Percentiles rank a stretch among this genome's conserved stretches.
These are phyloP conservation scores for Fusarium praegraminearum DNA, from an alignment of 2,329 filamentous ascomycete species.

Conservation along the genomic window DNA sequence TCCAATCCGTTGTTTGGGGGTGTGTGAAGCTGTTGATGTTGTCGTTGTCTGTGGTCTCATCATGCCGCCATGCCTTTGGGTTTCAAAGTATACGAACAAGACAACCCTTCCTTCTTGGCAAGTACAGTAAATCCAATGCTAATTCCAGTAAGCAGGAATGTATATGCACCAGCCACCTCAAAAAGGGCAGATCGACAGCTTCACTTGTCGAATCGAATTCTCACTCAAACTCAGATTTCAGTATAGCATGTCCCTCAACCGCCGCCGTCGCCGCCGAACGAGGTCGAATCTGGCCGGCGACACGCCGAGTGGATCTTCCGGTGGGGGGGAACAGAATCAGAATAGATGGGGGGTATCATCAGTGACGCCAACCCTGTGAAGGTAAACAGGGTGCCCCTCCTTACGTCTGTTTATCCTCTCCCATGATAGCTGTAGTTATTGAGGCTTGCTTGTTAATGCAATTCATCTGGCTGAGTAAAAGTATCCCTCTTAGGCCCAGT, in stretches of 20 bases:
- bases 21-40: slow-evolving; percentile 18
- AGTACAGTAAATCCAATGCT: not conserved
- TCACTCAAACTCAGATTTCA: slow-evolving; percentile 33
- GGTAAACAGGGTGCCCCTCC: slow-evolving; percentile 35
- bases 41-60: slow-evolving; percentile 8
- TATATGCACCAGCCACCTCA: slow-evolving; percentile 13
- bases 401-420: slow-evolving; percentile 16
- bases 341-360: slow-evolving; percentile 19
- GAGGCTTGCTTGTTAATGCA: slow-evolving; percentile 14
- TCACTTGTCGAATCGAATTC: slow-evolving; percentile 15
- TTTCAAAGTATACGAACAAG: not conserved
- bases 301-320: slow-evolving; percentile 43
- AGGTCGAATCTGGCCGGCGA: slow-evolving; percentile 43
- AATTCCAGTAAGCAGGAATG: not conserved
- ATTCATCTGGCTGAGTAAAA: slow-evolving; percentile 9
- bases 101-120: not conserved
- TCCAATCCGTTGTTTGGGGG: not conserved
- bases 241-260: slow-evolving; percentile 21
- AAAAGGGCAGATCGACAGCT: slow-evolving; percentile 28
- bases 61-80: not conserved
- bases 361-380: slow-evolving; percentile 34
- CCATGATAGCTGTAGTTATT: slow-evolving; percentile 24
- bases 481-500: slow-evolving; percentile 19
- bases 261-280: slow-evolving; percentile 39
- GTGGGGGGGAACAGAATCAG: slow-evolving; percentile 36